Evolutionary conservation across 2,329 filamentous ascomycete genomes (phyloP).

Genomic region (Boeremia lycopersici): DNA sequence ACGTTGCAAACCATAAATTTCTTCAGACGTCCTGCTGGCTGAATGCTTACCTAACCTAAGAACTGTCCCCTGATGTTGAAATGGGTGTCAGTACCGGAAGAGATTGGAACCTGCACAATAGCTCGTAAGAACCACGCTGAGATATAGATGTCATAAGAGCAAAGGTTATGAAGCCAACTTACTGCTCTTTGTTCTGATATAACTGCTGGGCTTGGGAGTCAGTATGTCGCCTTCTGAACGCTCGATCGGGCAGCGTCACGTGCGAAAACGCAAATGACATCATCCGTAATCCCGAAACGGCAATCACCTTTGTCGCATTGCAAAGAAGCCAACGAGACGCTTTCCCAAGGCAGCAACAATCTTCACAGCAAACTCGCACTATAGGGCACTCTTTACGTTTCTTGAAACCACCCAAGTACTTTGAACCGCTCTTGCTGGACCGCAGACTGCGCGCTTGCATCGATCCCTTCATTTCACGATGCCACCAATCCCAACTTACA

Average conservation of each 20-base stretch:
- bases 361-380: not conserved
- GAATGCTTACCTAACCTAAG: too few species aligned
- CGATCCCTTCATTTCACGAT: conserved; percentile 35
- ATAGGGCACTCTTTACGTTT: not conserved
- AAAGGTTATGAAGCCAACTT: too few species aligned
- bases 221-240: too few species aligned
- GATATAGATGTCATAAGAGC: too few species aligned
- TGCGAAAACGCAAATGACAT: conserved; percentile 29
- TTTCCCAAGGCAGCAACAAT: conserved; percentile 32
- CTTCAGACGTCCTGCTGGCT: too few species aligned
- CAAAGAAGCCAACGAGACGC: conserved; percentile 26
- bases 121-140: too few species aligned
- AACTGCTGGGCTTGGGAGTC: too few species aligned
- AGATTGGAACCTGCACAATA: too few species aligned
- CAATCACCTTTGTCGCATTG: conserved; percentile 19
- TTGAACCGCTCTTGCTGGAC: not conserved
- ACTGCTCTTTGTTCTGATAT: too few species aligned
- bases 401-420: not conserved
- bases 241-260: not conserved
- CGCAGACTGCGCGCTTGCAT: not conserved
- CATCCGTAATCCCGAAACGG: conserved; percentile 29
- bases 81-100: too few species aligned
- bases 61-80: too few species aligned
- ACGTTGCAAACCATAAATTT: too few species aligned
- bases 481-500: conserved; percentile 56